Evolutionary conservation across 75 land plant genomes (phyloP).

Genomic region (Chamaecyparis obtusa): DNA sequence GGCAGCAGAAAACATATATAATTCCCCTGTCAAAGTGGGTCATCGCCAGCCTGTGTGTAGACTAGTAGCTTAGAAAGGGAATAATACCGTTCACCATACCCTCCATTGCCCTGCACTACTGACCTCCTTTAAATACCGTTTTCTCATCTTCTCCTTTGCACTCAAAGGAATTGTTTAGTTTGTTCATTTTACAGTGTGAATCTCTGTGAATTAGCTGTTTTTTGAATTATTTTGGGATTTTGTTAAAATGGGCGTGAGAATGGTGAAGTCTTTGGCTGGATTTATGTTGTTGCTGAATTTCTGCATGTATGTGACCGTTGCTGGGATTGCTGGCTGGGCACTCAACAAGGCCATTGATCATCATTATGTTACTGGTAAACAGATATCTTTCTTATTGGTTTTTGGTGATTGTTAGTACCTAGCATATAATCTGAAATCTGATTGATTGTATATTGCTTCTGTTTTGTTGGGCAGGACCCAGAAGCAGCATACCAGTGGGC

Average conservation of each 20-base stretch:
- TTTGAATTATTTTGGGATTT: background rate
- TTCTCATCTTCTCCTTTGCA: background rate
- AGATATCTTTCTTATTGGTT: background rate
- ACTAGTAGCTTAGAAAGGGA: background rate
- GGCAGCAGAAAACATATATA: background rate
- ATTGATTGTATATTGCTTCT: constrained; percentile 15
- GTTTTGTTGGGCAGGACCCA: no score
- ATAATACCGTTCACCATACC: no score
- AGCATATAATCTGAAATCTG: no score
- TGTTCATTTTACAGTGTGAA: no score
- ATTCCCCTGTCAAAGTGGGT: background rate
- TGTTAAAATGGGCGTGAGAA: constrained; percentile 18
- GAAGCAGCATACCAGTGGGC: no score
- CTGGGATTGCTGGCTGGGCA: no score
- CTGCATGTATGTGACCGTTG: no score
- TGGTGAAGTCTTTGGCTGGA: constrained; percentile 35
- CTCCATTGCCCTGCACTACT: background rate
- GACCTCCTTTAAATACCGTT: background rate
- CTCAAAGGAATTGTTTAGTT: no score
- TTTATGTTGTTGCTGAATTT: constrained; percentile 51
- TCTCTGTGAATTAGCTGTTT: no score
- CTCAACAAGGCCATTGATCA: no score
- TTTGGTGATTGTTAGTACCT: no score
- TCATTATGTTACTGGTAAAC: constrained; percentile 43
- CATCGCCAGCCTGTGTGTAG: background rate